Evolutionary conservation across 2,329 filamentous ascomycete species (phyloP).

Genomic region (Fusarium nisikadoi): DNA sequence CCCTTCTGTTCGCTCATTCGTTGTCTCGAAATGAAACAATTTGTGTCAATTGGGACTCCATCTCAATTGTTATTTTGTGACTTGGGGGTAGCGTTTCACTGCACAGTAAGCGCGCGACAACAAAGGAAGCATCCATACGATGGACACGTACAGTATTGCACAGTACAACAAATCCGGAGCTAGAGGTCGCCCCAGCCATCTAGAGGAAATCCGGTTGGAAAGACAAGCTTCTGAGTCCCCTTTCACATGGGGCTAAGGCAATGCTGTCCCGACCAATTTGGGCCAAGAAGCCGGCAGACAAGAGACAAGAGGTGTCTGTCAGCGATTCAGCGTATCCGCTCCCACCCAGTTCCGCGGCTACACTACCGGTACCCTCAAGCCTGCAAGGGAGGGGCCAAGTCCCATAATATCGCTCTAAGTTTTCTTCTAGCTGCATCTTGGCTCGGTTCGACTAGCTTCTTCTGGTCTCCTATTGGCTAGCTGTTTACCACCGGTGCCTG

Average conservation of each 20-base stretch:
- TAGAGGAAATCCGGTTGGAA: not conserved
- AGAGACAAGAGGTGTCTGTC: constrained; percentile 33
- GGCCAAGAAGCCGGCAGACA: constrained; percentile 21
- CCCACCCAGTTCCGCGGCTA: constrained; percentile 26
- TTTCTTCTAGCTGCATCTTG: constrained; percentile 42
- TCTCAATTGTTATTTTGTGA: not conserved
- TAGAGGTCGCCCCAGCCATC: constrained; percentile 1
- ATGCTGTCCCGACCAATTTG: constrained; percentile 12
- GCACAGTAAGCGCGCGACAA: constrained; percentile 22
- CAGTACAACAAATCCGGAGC: not conserved
- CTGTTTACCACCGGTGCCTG: constrained; percentile 47
- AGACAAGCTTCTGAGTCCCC: not conserved
- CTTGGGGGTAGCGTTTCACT: not conserved
- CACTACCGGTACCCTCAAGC: constrained; percentile 9
- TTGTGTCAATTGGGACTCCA: constrained; percentile 12
- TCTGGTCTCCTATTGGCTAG: constrained; percentile 47
- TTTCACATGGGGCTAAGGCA: not conserved
- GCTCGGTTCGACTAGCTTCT: constrained; percentile 8
- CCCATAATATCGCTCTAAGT: constrained; percentile 40
- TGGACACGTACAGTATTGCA: constrained; percentile 24
- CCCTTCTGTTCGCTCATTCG: constrained; percentile 10
- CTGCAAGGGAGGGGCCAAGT: constrained; percentile 21
- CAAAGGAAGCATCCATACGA: constrained; percentile 1
- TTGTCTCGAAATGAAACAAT: constrained; percentile 24
- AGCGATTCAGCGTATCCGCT: constrained; percentile 30